Base-by-base conservation (phyloP, 805 yeast species). In the Priceomyces melissophilus region DNA sequence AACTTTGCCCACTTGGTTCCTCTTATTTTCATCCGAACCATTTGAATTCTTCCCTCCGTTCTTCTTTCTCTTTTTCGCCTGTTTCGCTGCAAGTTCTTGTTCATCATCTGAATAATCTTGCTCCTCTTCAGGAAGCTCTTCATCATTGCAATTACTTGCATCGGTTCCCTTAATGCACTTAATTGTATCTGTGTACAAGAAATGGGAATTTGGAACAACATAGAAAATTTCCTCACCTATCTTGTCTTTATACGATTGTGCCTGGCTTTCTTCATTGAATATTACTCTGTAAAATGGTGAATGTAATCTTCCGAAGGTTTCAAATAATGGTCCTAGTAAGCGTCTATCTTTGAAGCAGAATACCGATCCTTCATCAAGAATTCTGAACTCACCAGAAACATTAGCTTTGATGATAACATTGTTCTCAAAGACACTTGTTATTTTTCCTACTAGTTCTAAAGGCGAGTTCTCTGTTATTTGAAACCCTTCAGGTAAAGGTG, bases 71-170 rank as follows among this genome's bases (percentile, higher is more conserved):
- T 84, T 87, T 58, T 75, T 81, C 15, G 71, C 61, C 39, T 75
- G 77, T 56, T 84, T 90, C 34, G 77, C 78, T 28, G 78, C 82
- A 50, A 80, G 76, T 59, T 93, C 98, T 45, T 78, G 78, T 57
- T 91, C 98, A 61, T 93, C 98, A 59, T 93, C 98, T 1, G 96
- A 87, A 50, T 83, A 91, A 57, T 91, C 98, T 59, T 87, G 95
- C 59, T 93, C 98, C 25, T 86, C 95, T 50, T 82, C 89, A 0
- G 96, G 88, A 25, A 91, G 63, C 55, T 93, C 99, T 64, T 93
- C 98, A 60, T 93, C 99, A 58, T 87, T 84, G 60, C 87, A 82
- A 53, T 93, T 93, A 54, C 95, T 85, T 0, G 99, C 99, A 66
- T 93, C 99, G 1, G 89, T 83, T 16, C 98, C 99, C 54, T 84